A percentile compares a stretch with the other conserved stretches of the same genome.
These are phyloP conservation scores for Ophiostoma angusticollis DNA, from an alignment of 2,329 filamentous ascomycete species.

Conservation along the genomic window DNA sequence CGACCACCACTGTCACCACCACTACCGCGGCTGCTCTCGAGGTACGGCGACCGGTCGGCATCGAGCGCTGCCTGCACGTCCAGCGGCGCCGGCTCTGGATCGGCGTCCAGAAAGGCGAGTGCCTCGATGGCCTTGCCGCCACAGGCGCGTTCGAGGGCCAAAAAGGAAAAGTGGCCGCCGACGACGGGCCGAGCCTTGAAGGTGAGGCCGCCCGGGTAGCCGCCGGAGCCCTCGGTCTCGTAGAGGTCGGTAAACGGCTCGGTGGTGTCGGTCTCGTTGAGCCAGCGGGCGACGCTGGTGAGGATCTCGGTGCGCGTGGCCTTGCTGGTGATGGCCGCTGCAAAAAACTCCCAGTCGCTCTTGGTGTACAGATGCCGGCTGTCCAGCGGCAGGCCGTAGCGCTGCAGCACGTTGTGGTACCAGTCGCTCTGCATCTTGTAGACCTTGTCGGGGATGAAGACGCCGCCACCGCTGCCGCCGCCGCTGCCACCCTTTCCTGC, in stretches of 20 bases:
- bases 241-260: slow-evolving; percentile 72
- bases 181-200: slow-evolving; percentile 79
- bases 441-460: slow-evolving; percentile 60
- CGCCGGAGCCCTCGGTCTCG: slow-evolving; percentile 63
- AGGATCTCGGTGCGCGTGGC: slow-evolving; percentile 58
- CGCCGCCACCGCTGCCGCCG: slow-evolving; percentile 13
- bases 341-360: slow-evolving; percentile 85
- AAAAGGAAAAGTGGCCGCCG: slow-evolving; percentile 73
- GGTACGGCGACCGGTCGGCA: slow-evolving; percentile 10
- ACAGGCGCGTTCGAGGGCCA: slow-evolving; percentile 71
- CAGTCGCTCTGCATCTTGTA: slow-evolving; percentile 71
- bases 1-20: no score
- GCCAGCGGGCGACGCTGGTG: slow-evolving; percentile 61
- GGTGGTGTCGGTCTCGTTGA: slow-evolving; percentile 72
- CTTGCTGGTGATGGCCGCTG: slow-evolving; percentile 62
- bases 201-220: slow-evolving; percentile 56
- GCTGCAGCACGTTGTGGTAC: slow-evolving; percentile 68
- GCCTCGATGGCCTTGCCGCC: slow-evolving; percentile 51
- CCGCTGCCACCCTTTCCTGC: slow-evolving; percentile 12
- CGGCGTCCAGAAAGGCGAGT: slow-evolving; percentile 36
- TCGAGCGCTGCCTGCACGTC: slow-evolving; percentile 12
- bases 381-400: slow-evolving; percentile 72
- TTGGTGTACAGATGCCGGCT: slow-evolving; percentile 75
- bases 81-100: slow-evolving; percentile 10
- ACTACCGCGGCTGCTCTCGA: background rate